Evolutionary conservation across 2,329 filamentous ascomycete genomes (phyloP), one percentile per base, ranked within the genome.

Genomic region (Leptographium flavum): DNA sequence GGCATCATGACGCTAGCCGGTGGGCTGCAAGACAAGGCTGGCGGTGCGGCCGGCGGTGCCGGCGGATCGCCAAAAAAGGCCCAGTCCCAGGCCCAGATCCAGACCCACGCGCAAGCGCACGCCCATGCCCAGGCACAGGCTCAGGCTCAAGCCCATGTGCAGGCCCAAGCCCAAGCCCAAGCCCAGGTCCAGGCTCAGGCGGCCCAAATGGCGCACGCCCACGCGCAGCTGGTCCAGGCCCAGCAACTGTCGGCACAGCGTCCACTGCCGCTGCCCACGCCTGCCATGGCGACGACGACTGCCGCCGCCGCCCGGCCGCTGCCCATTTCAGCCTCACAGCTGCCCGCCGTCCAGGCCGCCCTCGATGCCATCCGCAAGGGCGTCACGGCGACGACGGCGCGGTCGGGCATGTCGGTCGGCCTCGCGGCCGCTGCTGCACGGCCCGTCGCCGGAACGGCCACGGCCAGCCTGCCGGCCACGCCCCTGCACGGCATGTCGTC

Each of bases 1-100:
- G 73, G 73, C n/a, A 73, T 78, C 45, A 68, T 77, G 63, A 66
- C 70, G 2, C 55, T 79, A 38, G 71, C 70, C 1, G 64, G 69
- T 31, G 71, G 73, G 0, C 52, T 76, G 39, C 70, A 75, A 45
- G 68, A 69, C 50, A 57, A 50, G 39, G 33, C 5, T 11, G 38
- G 33, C 23, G 27, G 23, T 7, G 19, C 28, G 27, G 21, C 21
- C 17, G 25, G 11, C 33, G 39, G 19, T n/a, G 23, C n/a, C 38
- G 14, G 25, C 13, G n/a, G n/a, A n/a, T n/a, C n/a, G n/a, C n/a
- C n/a, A n/a, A n/a, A n/a, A n/a, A n/a, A n/a, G n/a, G n/a, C n/a
- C n/a, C n/a, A n/a, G n/a, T n/a, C n/a, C n/a, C n/a, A n/a, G n/a
- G 19, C 32, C n/a, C 22, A 28, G 17, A 13, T 3, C 21, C 31